Percentiles rank a stretch among this genome's conserved stretches.
Evolutionary conservation across 139 green algal genomes (phyloP).

Genomic region (Parachlorella kessleri): DNA sequence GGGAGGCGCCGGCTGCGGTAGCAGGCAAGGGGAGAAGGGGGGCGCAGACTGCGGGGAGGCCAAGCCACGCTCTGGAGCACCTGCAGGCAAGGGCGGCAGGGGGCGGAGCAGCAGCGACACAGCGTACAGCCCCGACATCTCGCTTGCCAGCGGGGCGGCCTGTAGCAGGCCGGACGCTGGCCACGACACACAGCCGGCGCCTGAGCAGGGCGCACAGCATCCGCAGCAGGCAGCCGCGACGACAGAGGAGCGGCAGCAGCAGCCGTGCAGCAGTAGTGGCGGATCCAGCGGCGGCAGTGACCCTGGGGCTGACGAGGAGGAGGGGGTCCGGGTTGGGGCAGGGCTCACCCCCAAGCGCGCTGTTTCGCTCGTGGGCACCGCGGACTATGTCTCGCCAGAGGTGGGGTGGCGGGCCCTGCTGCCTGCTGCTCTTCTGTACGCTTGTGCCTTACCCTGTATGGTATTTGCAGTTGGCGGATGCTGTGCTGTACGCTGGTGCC

Average conservation of each 20-base stretch:
- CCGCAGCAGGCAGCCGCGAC: neutral
- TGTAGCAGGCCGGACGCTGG: no score
- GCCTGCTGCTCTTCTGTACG: neutral
- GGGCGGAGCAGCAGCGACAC: no score
- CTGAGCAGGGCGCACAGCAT: neutral
- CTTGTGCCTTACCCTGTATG: no score
- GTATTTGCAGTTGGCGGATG: no score
- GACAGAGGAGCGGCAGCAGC: neutral
- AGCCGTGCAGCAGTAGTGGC: neutral
- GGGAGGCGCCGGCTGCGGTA: neutral
- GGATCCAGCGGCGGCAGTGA: neutral
- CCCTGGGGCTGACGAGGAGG: neutral
- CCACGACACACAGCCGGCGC: no score
- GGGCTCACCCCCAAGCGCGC: neutral
- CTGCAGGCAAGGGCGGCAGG: neutral
- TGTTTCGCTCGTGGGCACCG: constrained; percentile 84
- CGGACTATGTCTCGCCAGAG: constrained; percentile 76
- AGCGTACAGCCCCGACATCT: no score
- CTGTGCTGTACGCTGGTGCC: no score
- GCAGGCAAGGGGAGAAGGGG: neutral
- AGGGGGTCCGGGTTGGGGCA: neutral
- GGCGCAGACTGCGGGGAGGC: no score
- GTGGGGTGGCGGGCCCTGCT: neutral
- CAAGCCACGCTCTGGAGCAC: no score
- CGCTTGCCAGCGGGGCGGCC: no score